Percentiles rank a stretch among this genome's conserved stretches.
Evolutionary conservation across 495 filamentous ascomycete species (phyloP).

Genomic region (Trichoderma gamsii): DNA sequence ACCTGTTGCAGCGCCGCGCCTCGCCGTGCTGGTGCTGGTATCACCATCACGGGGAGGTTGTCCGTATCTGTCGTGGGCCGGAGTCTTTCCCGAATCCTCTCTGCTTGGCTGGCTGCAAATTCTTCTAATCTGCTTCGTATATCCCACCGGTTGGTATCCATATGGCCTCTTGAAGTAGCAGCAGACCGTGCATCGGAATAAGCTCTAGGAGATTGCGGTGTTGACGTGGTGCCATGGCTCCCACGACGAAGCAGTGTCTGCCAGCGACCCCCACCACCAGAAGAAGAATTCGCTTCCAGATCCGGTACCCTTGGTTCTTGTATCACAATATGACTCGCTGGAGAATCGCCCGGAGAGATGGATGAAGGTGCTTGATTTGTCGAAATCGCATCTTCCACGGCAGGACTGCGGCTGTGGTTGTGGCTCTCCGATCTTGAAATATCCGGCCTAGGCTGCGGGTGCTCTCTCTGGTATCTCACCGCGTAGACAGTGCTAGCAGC

Average conservation of each 20-base stretch:
- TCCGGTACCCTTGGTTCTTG: conserved; percentile 19
- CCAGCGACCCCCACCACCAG: conserved; percentile 21
- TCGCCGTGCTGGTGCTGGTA: conserved; percentile 41
- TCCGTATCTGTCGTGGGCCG: conserved; percentile 42
- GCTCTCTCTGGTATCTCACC: conserved; percentile 70
- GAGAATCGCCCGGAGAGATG: neutral
- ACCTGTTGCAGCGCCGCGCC: conserved; percentile 41
- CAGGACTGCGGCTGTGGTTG: conserved; percentile 19
- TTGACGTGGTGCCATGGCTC: conserved; percentile 17
- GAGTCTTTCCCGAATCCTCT: conserved; percentile 39
- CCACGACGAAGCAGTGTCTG: conserved; percentile 26
- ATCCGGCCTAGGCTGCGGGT: conserved; percentile 15
- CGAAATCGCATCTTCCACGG: neutral
- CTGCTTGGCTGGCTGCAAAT: conserved; percentile 42
- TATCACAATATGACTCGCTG: neutral
- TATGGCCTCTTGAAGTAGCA: neutral
- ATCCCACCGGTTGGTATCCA: conserved; percentile 33
- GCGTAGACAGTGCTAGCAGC: conserved; percentile 76
- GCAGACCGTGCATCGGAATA: neutral
- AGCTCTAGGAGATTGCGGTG: neutral
- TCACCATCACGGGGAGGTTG: conserved; percentile 44
- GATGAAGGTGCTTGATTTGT: neutral
- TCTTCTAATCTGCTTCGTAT: conserved; percentile 39
- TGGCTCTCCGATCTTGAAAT: conserved; percentile 14
- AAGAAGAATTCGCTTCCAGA: conserved; percentile 6